Base-by-base conservation (phyloP, 23 red algal species). In the Pyropia haitanensis region DNA sequence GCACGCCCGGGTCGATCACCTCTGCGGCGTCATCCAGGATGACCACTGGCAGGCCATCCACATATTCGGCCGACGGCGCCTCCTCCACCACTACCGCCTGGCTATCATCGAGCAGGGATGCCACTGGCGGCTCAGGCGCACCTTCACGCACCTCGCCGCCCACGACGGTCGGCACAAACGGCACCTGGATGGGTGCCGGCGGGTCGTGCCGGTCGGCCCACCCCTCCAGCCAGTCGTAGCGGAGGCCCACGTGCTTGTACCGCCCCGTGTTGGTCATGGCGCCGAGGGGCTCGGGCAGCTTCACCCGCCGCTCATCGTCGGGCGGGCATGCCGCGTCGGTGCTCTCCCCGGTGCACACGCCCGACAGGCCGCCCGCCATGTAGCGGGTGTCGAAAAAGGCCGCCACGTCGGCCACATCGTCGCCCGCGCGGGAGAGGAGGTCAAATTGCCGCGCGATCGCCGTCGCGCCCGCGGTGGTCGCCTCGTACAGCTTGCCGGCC, bases 371-470 rank as follows among this genome's bases (percentile, higher is more conserved):
- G 56, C 65, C 73, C 10, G 80, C 46, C 58, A 91, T 23, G 51
- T 82, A 91, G 57, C 66, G 69, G 3, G 68, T 79, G 53, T 66
- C 34, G 49, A 91, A 84, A 54, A 91, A 91, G 7, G 88, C 78
- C 27, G 75, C 72, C 18, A 91, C 60, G 63, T 91, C 80, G 0
- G 73, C 78, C 13, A 55, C 56, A n/a, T 91, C 71, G 13, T 58
- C 52, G 46, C 49, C 53, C 20, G 70, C 61, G 13, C 44, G 66
- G 25, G 78, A 77, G 60, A 91, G 57, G n/a, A 91, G 60, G 49
- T 91, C 88, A 62, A 91, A 91, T 30, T 91, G 88, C 68, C 79
- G 59, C 25, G 78, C 88, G 18, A 91, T 44, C 3, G 88, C 88
- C 34, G 73, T 32, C 13, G 78, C 88, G 18, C 88, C 88, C 49